Evolutionary conservation across 176 grass and related monocot species (phyloP).

Genomic region (Phoenix roebelenii): DNA sequence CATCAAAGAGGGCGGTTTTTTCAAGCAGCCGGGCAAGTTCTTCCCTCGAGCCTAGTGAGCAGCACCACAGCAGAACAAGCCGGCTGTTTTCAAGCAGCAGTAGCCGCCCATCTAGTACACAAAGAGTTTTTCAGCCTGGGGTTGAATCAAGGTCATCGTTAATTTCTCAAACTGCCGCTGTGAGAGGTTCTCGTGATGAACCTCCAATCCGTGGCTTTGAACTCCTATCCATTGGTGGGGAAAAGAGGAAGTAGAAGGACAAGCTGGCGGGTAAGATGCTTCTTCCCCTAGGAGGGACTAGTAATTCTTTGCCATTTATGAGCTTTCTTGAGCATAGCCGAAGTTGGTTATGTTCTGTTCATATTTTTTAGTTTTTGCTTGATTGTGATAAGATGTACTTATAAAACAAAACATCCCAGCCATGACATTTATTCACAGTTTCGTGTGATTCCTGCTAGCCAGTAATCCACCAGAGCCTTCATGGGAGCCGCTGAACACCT

Average conservation of each 20-base stretch:
- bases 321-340: too few relatives aligned
- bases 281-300: background rate
- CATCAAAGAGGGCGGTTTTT: slow-evolving; percentile 43
- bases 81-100: slow-evolving; percentile 59
- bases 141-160: slow-evolving; percentile 45
- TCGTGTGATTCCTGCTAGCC: too few relatives aligned
- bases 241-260: slow-evolving; percentile 43
- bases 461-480: too few relatives aligned
- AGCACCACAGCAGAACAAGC: slow-evolving; percentile 40
- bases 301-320: background rate
- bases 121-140: slow-evolving; percentile 32
- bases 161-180: slow-evolving; percentile 44
- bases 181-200: slow-evolving; percentile 49
- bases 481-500: too few relatives aligned
- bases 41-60: slow-evolving; percentile 41
- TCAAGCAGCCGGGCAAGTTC: slow-evolving; percentile 52
- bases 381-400: too few relatives aligned
- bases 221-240: slow-evolving; percentile 48
- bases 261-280: background rate
- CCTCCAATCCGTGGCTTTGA: slow-evolving; percentile 48
- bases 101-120: slow-evolving; percentile 46
- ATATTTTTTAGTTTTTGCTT: too few relatives aligned
- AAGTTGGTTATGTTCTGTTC: too few relatives aligned
- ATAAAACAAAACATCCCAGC: too few relatives aligned
- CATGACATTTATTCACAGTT: too few relatives aligned